phyloP scores from a whole-genome alignment of 116 monocot species.

The Phalaenopsis hybrid region DNA sequence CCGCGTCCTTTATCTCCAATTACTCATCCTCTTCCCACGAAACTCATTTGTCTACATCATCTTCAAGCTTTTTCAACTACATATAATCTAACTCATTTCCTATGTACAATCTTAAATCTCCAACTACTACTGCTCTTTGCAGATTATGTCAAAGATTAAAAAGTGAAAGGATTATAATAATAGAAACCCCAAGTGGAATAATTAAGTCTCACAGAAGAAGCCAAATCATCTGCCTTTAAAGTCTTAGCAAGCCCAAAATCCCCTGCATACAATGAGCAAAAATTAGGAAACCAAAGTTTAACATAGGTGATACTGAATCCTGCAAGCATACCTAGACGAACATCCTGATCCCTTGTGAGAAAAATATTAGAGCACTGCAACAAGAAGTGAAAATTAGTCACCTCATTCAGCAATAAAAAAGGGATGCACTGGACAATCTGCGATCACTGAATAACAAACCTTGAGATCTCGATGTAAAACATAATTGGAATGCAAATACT shows the following conservation, averaged over 20 bases:
- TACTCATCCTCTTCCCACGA: not conserved
- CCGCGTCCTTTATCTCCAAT: not conserved
- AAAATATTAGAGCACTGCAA: conserved; percentile 98
- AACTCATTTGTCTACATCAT: not conserved
- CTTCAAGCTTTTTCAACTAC: not conserved
- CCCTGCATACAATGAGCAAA: conserved; percentile 36
- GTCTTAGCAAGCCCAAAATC: conserved; percentile 99
- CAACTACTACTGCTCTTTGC: not conserved
- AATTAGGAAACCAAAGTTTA: not conserved
- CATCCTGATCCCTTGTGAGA: conserved; percentile 87
- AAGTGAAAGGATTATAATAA: not conserved
- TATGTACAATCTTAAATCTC: not conserved
- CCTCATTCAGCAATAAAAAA: not conserved
- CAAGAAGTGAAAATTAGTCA: conserved; percentile 11
- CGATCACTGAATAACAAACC: conserved; percentile 19
- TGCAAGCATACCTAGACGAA: conserved; percentile 78
- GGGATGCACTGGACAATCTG: not conserved
- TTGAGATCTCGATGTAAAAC: conserved; percentile 97
- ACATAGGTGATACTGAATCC: not conserved
- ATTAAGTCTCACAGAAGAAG: conserved; percentile 76
- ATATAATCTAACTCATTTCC: not conserved
- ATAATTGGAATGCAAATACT: conserved; percentile 93
- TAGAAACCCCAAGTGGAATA: not conserved
- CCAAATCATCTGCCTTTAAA: conserved; percentile 86
- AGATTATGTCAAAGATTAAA: not conserved